phyloP scores from a whole-genome alignment of 768 basidiomycete genomes.

The Mycena filopes region DNA sequence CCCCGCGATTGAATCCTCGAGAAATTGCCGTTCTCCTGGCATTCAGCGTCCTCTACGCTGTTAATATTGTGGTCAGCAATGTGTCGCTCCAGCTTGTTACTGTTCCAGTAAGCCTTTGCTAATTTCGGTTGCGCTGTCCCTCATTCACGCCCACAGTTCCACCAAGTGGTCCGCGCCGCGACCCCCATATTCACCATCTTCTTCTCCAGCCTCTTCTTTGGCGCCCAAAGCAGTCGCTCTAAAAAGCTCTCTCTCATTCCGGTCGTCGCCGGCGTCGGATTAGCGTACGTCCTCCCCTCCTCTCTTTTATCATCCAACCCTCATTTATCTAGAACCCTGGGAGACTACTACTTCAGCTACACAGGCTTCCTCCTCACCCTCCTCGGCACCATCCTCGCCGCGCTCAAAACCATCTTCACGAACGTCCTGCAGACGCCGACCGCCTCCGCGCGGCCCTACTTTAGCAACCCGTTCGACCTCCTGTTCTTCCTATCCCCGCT shows the following conservation, averaged over 20 bases:
- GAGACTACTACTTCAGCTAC: slow-evolving; percentile 92
- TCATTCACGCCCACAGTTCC: slow-evolving; percentile 68
- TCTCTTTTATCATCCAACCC: background rate
- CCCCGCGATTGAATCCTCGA: slow-evolving; percentile 59
- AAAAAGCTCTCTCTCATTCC: slow-evolving; percentile 84
- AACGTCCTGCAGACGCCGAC: slow-evolving; percentile 74
- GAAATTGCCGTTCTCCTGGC: slow-evolving; percentile 74
- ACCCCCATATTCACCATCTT: slow-evolving; percentile 93
- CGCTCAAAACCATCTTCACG: slow-evolving; percentile 93
- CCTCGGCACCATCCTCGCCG: slow-evolving; percentile 90
- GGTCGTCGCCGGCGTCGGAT: slow-evolving; percentile 89
- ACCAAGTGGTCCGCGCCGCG: slow-evolving; percentile 94
- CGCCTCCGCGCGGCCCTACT: slow-evolving; percentile 8
- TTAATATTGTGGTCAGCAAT: slow-evolving; percentile 97
- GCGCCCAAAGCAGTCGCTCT: slow-evolving; percentile 63
- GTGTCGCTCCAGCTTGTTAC: slow-evolving; percentile 89
- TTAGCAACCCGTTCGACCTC: slow-evolving; percentile 65
- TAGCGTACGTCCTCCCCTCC: slow-evolving; percentile 71
- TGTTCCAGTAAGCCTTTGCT: slow-evolving; percentile 73
- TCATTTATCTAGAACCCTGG: slow-evolving; percentile 75
- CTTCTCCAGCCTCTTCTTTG: slow-evolving; percentile 77
- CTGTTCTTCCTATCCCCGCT: slow-evolving; percentile 92
- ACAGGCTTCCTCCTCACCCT: slow-evolving; percentile 90
- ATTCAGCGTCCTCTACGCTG: slow-evolving; percentile 91
- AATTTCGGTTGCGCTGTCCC: slow-evolving; percentile 1